Percentiles rank a stretch among this genome's conserved stretches.
These are phyloP conservation scores for Aureobasidium sp. DNA, from an alignment of 2,329 filamentous ascomycete genomes.

Conservation along the genomic window DNA sequence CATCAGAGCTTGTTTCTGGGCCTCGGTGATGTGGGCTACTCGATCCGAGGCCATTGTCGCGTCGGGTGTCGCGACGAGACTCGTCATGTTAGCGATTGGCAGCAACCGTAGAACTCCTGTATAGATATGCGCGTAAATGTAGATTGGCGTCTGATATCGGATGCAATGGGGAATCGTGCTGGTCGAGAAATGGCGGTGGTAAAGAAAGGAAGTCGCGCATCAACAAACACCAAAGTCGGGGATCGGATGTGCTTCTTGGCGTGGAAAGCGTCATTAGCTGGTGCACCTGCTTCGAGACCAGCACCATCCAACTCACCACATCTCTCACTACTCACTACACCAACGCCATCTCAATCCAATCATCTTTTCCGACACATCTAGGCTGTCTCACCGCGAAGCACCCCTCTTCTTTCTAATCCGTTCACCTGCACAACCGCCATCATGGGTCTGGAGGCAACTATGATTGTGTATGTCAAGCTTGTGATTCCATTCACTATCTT, in stretches of 20 bases:
- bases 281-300: not conserved
- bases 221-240: constrained; percentile 2
- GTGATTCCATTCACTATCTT: constrained; percentile 13
- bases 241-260: not conserved
- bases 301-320: not conserved
- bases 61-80: constrained; percentile 15
- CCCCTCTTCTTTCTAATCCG: not conserved
- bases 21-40: constrained; percentile 24
- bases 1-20: constrained; percentile 77
- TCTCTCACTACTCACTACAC: not conserved
- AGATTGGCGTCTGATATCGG: not conserved
- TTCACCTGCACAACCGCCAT: constrained; percentile 39
- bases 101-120: constrained; percentile 3
- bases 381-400: not conserved
- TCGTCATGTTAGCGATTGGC: not conserved
- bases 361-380: not conserved
- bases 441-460: constrained; percentile 98
- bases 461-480: constrained; percentile 61
- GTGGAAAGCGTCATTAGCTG: not conserved
- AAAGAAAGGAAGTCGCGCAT: not conserved
- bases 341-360: not conserved
- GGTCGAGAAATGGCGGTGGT: not conserved
- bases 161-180: not conserved
- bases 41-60: constrained; percentile 11
- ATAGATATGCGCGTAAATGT: constrained; percentile 5